Base-by-base conservation (phyloP, 768 basidiomycete species). In the Amanita inopinata region DNA sequence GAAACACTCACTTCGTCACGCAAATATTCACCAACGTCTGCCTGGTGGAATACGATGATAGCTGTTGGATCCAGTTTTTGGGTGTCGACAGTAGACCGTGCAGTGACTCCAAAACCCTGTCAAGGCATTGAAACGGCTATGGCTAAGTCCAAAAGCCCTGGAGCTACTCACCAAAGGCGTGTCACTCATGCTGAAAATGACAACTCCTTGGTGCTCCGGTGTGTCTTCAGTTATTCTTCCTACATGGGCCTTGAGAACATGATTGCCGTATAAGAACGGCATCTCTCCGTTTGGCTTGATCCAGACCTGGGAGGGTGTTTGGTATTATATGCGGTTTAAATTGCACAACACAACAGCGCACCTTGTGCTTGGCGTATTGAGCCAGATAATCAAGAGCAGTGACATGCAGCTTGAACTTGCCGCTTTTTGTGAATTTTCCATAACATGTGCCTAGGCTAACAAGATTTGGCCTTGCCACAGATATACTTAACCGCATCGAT, bases 271-370 rank as follows among this genome's bases (percentile, higher is more conserved):
- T 27, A 99, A 66, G 73, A 94, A 99, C 1, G 96, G 96, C 83
- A 99, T 94, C 65, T 99, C 96, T 56, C 96, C 96, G 51, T 98
- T 94, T 18, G 93, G 83, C 62, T 99, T 99, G 59, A 99, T 91
- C 96, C 96, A 99, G 12, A 98, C 77, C 94, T 97, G 46, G n/a
- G n/a, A n/a, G n/a, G n/a, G n/a, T n/a, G n/a, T n/a, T n/a, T n/a
- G n/a, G n/a, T n/a, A n/a, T n/a, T n/a, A n/a, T n/a, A n/a, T n/a
- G n/a, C 12, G n/a, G 18, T 10, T 20, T 27, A 34, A 22, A 30
- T 24, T 3, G 14, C 20, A 7, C n/a, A 34, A 22, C 27, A 4
- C 37, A 43, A 7, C 34, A 8, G 45, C 66, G 41, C 48, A 91
- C 96, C 76, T 99, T 99, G 71, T 91, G 89, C 64, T 94, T 98